Conservation (phyloP, 768 basidiomycete species). For the Hydnomerulius pinastri region DNA sequence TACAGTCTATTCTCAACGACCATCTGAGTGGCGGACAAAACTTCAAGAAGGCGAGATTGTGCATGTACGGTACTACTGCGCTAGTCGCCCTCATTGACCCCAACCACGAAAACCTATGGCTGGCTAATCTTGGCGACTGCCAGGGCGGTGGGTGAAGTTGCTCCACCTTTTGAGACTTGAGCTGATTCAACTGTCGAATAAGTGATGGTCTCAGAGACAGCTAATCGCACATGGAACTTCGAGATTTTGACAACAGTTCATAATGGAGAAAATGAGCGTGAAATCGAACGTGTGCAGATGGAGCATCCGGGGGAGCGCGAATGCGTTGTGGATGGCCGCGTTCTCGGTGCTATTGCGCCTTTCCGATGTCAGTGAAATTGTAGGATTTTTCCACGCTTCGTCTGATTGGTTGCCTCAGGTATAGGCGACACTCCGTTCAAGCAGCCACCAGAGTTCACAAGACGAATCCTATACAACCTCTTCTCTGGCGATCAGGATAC, state of each 20-base stretch:
- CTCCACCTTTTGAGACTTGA: constrained; percentile 1
- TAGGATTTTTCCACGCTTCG: constrained; percentile 8
- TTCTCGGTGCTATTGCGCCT: constrained; percentile 77
- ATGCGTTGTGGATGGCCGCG: constrained; percentile 63
- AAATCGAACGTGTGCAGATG: constrained; percentile 60
- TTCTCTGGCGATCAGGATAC: constrained; percentile 62
- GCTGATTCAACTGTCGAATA: constrained; percentile 14
- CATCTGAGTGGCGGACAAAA: constrained; percentile 57
- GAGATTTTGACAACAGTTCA: constrained; percentile 65
- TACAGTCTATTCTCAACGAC: constrained; percentile 65
- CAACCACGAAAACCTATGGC: constrained; percentile 67
- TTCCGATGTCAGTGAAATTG: constrained; percentile 60
- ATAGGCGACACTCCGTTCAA: constrained; percentile 74
- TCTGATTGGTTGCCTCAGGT: constrained; percentile 39
- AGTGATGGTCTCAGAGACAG: constrained; percentile 55
- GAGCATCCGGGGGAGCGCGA: constrained; percentile 74
- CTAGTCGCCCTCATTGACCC: constrained; percentile 75
- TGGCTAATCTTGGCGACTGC: constrained; percentile 81
- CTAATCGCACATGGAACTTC: constrained; percentile 55
- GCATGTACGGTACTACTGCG: constrained; percentile 81
- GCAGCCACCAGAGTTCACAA: constrained; percentile 68
- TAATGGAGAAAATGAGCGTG: constrained; percentile 67
- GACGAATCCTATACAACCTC: constrained; percentile 66
- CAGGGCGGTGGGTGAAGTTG: constrained; percentile 58
- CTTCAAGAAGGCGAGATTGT: constrained; percentile 64